Evolutionary conservation across 192 early-diverging fungal genomes (phyloP).

Genomic region (Bifiguratus adelaidae): DNA sequence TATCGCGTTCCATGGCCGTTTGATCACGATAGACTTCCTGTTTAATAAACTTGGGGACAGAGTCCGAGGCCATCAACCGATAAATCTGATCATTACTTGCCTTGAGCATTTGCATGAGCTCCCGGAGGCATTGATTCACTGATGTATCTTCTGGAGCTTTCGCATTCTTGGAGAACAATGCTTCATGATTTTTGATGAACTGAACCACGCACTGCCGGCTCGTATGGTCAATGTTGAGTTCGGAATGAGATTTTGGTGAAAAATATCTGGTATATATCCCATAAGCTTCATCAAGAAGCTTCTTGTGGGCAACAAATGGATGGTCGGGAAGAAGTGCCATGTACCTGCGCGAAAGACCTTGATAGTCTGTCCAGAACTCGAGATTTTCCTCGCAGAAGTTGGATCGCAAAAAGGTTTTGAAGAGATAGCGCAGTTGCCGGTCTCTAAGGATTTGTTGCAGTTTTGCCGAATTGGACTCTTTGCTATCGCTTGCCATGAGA

Average conservation of each 20-base stretch:
- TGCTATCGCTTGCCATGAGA: conserved; percentile 5
- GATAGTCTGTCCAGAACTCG: conserved; percentile 51
- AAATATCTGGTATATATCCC: conserved; percentile 39
- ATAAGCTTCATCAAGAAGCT: conserved; percentile 34
- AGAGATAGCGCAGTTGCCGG: conserved; percentile 33
- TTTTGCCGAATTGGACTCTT: conserved; percentile 41
- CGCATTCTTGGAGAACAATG: no score
- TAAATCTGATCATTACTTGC: conserved; percentile 58
- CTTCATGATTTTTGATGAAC: no score
- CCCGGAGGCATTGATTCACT: not conserved
- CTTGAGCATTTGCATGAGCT: conserved; percentile 36
- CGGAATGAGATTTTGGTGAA: conserved; percentile 22
- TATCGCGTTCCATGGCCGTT: no score
- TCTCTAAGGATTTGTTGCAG: conserved; percentile 50
- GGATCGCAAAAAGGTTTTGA: conserved; percentile 50
- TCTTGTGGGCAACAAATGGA: conserved; percentile 22
- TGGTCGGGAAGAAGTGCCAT: conserved; percentile 18
- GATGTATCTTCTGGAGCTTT: no score
- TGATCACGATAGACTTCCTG: conserved; percentile 20
- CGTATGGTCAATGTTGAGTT: conserved; percentile 40
- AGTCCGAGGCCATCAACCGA: conserved; percentile 61
- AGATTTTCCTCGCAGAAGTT: conserved; percentile 70
- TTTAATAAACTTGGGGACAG: conserved; percentile 62
- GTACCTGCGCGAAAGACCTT: conserved; percentile 29
- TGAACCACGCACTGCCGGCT: conserved; percentile 30